Percentiles rank a stretch among this genome's conserved stretches.
phyloP scores from a whole-genome alignment of 2,329 filamentous ascomycete genomes.

The Zymoseptoria ardabiliae region DNA sequence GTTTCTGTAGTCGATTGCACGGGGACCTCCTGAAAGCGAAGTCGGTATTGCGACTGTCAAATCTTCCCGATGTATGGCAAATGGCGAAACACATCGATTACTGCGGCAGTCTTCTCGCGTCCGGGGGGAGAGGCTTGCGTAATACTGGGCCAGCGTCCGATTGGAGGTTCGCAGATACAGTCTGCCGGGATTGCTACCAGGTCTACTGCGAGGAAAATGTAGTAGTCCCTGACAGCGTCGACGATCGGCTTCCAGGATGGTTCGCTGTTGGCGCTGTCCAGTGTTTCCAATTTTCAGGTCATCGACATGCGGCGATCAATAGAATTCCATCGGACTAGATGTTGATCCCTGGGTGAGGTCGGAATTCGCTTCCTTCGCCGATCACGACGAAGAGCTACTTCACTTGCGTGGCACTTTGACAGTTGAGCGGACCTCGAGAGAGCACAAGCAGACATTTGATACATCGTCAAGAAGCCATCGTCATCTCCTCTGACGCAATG shows the following conservation, averaged over 20 bases:
- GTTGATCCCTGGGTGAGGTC: too few species aligned
- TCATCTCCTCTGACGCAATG: too few species aligned
- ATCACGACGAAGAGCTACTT: too few species aligned
- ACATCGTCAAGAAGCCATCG: too few species aligned
- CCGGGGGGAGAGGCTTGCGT: background rate
- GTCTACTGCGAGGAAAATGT: background rate
- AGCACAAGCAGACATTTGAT: too few species aligned
- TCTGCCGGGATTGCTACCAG: background rate
- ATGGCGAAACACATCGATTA: slow-evolving; percentile 25
- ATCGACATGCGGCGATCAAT: background rate
- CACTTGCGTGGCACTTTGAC: too few species aligned
- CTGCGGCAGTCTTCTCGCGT: slow-evolving; percentile 24
- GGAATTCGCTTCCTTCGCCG: too few species aligned
- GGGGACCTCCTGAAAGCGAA: background rate
- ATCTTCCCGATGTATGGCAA: slow-evolving; percentile 21
- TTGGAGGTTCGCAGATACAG: slow-evolving; percentile 1
- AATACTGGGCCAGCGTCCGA: slow-evolving; percentile 5
- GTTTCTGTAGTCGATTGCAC: background rate
- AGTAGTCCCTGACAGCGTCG: background rate
- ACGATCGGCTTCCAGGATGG: background rate
- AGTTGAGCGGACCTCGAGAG: too few species aligned
- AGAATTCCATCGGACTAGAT: background rate
- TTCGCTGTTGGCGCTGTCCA: background rate
- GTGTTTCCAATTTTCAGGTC: background rate
- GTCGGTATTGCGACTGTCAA: background rate